Base-by-base conservation (phyloP, 2,329 filamentous ascomycete species). In the Pseudomassariella vexata region DNA sequence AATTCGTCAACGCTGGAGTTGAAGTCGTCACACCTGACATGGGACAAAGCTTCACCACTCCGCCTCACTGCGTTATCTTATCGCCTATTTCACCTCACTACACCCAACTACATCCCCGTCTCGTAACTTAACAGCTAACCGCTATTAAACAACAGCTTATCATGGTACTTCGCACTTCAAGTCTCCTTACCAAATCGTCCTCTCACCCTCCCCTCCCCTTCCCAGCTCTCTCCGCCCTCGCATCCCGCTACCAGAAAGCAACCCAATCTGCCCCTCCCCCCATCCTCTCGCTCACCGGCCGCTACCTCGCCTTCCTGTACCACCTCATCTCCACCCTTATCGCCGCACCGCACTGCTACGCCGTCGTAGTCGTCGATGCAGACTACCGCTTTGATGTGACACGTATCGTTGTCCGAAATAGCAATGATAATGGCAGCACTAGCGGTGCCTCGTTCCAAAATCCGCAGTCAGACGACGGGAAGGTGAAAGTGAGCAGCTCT, bases 231-330 rank as follows among this genome's bases (percentile, higher is more conserved):
- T 63, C 76, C 44, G 50, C 49, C 6, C 53, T 79, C 15, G 58
- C 64, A 20, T 46, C 51, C 6, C 57, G 55, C 2, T 68, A 75
- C 49, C 66, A 70, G 30, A 62, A 62, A 19, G 59, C 62, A 8
- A 72, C 69, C 0, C 65, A 66, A 32, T 58, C 62, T 0, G 52
- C 64, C 1, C 59, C 64, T 2, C 46, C 47, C 1, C 53, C 53
- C 2, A 34, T 55, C 7, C 49, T 80, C 10, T 60, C 66, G 10
- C 51, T 79, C 32, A 63, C 62, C 11, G 74, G 76, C 2, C 67
- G 71, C 9, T 56, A 67, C 37, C 57, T 75, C 9, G 67, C 73
- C 0, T 57, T 82, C 7, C 46, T 80, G 21, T 77, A 80, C 56
- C 59, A 65, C 32, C 53, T 82, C 4, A 50, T 76, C 16, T 68